Evolutionary conservation across 306 rosid genomes (phyloP).

Genomic region (Rubus parviflorus): DNA sequence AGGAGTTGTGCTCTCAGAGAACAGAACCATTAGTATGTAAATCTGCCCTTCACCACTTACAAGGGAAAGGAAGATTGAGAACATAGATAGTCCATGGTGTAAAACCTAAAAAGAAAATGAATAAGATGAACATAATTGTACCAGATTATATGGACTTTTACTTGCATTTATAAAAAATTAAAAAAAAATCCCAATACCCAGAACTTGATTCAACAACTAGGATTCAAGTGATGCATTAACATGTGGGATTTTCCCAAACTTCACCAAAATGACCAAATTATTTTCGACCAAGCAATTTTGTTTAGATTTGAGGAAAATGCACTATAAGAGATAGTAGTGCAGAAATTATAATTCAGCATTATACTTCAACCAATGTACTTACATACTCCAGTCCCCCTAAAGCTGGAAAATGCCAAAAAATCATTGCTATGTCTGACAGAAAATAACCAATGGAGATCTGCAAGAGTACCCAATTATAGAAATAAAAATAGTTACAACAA

Average conservation of each 20-base stretch:
- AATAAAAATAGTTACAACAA: not conserved
- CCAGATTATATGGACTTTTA: constrained; percentile 17
- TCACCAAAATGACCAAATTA: not conserved
- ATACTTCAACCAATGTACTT: constrained; percentile 39
- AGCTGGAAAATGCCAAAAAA: constrained; percentile 79
- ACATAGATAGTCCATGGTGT: constrained; percentile 81
- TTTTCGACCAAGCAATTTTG: constrained; percentile 5
- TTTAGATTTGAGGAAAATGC: not conserved
- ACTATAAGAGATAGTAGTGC: not conserved
- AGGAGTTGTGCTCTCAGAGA: constrained; percentile 87
- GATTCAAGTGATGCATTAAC: not conserved
- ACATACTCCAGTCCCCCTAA: constrained; percentile 91
- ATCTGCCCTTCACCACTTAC: constrained; percentile 76
- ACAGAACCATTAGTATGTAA: constrained; percentile 88
- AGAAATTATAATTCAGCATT: not conserved
- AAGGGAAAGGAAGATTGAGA: constrained; percentile 70
- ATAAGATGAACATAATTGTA: constrained; percentile 27
- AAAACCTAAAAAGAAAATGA: constrained; percentile 51
- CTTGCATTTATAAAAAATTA: not conserved
- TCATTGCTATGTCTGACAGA: constrained; percentile 77
- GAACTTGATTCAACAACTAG: not conserved
- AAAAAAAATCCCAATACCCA: not conserved
- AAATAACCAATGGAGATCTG: constrained; percentile 91
- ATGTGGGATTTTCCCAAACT: not conserved
- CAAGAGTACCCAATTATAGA: constrained; percentile 16